Conservation (phyloP, 371 early-diverging fungal genomes). For the Mycotypha africana region DNA sequence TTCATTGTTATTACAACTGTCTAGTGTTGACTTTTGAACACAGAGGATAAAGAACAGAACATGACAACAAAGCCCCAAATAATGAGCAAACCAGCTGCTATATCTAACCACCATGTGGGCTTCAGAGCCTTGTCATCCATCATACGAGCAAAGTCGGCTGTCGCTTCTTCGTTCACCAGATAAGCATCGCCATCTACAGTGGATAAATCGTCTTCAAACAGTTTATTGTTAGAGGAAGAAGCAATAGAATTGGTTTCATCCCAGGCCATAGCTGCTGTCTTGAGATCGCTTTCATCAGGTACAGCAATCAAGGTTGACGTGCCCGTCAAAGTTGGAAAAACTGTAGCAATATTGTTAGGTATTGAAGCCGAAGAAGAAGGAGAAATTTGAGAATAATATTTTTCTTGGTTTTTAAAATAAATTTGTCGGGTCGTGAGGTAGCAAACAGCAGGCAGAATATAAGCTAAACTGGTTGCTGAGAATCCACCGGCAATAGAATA, state of each 20-base stretch:
- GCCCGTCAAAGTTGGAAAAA: slow-evolving; percentile 16
- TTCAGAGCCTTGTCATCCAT: not conserved
- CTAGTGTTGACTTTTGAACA: no score
- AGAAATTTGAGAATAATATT: no score
- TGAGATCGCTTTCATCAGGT: slow-evolving; percentile 16
- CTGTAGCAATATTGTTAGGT: slow-evolving; percentile 3
- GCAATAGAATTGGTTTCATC: slow-evolving; percentile 13
- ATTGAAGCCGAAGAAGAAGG: not conserved
- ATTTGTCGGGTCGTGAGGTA: slow-evolving; percentile 35
- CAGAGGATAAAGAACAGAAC: slow-evolving; percentile 26
- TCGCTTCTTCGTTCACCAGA: not conserved
- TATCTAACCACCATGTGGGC: slow-evolving; percentile 19
- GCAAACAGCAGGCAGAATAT: slow-evolving; percentile 47
- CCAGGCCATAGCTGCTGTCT: slow-evolving; percentile 11
- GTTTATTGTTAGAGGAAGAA: slow-evolving; percentile 14
- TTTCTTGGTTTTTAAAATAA: not conserved
- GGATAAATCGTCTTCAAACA: slow-evolving; percentile 19
- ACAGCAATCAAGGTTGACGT: slow-evolving; percentile 4
- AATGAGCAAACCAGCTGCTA: slow-evolving; percentile 25
- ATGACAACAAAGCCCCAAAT: slow-evolving; percentile 35
- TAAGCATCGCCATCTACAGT: slow-evolving; percentile 15
- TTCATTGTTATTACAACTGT: no score
- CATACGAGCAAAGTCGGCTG: not conserved
- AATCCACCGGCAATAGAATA: slow-evolving; percentile 54
- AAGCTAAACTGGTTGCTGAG: slow-evolving; percentile 50